Conservation (phyloP, 257 asterid species). For the Solanum raphanifolium region DNA sequence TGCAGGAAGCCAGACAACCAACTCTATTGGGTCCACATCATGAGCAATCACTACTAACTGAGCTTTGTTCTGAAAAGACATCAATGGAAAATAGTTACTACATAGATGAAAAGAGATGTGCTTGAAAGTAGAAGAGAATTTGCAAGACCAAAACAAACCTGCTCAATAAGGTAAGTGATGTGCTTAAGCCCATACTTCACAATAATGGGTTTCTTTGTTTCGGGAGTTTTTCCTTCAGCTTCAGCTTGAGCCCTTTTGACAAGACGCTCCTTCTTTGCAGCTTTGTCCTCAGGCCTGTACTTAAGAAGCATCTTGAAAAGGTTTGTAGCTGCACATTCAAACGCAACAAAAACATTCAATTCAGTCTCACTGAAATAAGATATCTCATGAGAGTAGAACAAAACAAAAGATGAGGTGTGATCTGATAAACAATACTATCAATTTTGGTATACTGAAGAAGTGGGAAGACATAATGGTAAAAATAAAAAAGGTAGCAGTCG, state of each 20-base stretch:
- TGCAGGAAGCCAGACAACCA: constrained; percentile 33
- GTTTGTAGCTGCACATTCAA: constrained; percentile 20
- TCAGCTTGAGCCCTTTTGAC: constrained; percentile 41
- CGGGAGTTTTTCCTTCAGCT: constrained; percentile 27
- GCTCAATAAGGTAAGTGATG: constrained; percentile 35
- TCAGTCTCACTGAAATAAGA: not conserved
- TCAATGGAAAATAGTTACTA: not conserved
- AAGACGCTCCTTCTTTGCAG: constrained; percentile 33
- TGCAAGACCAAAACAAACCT: constrained; percentile 10
- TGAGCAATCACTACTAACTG: constrained; percentile 40
- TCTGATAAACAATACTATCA: not conserved
- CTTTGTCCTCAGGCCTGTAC: constrained; percentile 40
- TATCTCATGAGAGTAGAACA: not conserved
- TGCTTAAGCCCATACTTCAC: constrained; percentile 41
- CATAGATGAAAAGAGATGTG: not conserved
- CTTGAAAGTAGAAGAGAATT: not conserved
- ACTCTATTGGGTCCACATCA: constrained; percentile 39
- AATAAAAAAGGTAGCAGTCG: not conserved
- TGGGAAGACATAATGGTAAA: not conserved
- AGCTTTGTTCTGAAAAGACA: constrained; percentile 24
- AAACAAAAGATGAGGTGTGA: not conserved
- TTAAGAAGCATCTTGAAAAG: constrained; percentile 39
- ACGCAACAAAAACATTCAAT: not conserved
- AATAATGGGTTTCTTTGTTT: constrained; percentile 34
- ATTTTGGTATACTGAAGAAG: not conserved